These are phyloP conservation scores for Blastobotrys apis DNA, from an alignment of 1,139 yeast genomes.

Conservation along the genomic window DNA sequence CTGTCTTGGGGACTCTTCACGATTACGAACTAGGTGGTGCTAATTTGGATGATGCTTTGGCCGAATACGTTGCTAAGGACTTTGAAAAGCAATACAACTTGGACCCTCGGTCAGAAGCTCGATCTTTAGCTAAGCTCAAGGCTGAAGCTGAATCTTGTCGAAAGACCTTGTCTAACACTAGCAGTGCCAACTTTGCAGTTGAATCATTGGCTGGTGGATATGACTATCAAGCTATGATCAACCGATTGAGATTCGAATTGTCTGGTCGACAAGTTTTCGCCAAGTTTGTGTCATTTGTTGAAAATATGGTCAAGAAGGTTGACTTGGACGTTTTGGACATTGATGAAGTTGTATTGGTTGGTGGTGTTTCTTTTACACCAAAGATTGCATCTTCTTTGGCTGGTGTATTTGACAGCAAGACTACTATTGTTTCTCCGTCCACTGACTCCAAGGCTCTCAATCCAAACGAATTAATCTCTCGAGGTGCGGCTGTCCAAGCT, in stretches of 20 bases:
- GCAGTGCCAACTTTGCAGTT: constrained; percentile 84
- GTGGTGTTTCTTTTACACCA: constrained; percentile 92
- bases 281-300: constrained; percentile 73
- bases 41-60: constrained; percentile 71
- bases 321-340: constrained; percentile 79
- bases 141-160: constrained; percentile 82
- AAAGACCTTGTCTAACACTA: constrained; percentile 89
- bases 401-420: constrained; percentile 65
- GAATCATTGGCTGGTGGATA: constrained; percentile 92
- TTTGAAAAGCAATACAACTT: constrained; percentile 82
- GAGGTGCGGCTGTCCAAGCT: constrained; percentile 98
- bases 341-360: constrained; percentile 86
- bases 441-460: constrained; percentile 70
- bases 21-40: constrained; percentile 85
- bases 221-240: constrained; percentile 89
- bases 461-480: constrained; percentile 86
- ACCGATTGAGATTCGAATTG: constrained; percentile 91
- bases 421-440: constrained; percentile 73
- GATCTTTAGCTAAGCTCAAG: constrained; percentile 84
- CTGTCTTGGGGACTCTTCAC: constrained; percentile 83
- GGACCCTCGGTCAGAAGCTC: constrained; percentile 75
- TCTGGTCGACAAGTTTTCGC: constrained; percentile 74
- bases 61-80: constrained; percentile 85
- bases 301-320: constrained; percentile 73
- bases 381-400: constrained; percentile 77